Conservation (phyloP, 345 rosid species). For the Noccaea caerulescens region DNA sequence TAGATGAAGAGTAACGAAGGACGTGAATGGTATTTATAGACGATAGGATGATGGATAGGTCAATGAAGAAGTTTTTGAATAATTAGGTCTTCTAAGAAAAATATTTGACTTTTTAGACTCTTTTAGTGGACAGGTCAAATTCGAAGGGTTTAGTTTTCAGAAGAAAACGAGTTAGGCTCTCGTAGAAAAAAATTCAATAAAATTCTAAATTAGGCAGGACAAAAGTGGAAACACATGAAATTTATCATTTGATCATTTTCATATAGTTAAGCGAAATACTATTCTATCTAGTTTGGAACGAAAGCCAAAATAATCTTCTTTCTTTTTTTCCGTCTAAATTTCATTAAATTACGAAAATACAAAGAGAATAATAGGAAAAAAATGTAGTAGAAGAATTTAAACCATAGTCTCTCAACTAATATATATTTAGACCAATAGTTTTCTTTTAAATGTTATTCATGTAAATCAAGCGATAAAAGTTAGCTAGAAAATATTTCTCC, state of each 20-base stretch:
- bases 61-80: conserved; percentile 25
- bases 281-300: no score
- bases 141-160: conserved; percentile 30
- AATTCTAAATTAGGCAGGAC: conserved; percentile 38
- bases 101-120: conserved; percentile 34
- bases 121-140: conserved; percentile 46
- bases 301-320: no score
- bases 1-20: conserved; percentile 40
- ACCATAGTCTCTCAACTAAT: no score
- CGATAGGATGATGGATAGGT: conserved; percentile 22
- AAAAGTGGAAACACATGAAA: conserved; percentile 14
- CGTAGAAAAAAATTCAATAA: conserved; percentile 18
- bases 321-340: no score
- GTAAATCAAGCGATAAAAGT: no score
- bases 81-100: conserved; percentile 31
- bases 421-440: no score
- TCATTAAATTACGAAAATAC: no score
- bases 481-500: no score
- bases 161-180: conserved; percentile 42
- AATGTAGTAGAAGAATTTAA: no score
- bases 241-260: neutral
- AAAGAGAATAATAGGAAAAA: no score
- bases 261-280: neutral
- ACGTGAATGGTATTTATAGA: conserved; percentile 38
- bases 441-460: no score